Percentiles rank a stretch among this genome's conserved stretches.
Evolutionary conservation across 1,139 yeast genomes (phyloP).

Genomic region (Blastobotrys persicus): DNA sequence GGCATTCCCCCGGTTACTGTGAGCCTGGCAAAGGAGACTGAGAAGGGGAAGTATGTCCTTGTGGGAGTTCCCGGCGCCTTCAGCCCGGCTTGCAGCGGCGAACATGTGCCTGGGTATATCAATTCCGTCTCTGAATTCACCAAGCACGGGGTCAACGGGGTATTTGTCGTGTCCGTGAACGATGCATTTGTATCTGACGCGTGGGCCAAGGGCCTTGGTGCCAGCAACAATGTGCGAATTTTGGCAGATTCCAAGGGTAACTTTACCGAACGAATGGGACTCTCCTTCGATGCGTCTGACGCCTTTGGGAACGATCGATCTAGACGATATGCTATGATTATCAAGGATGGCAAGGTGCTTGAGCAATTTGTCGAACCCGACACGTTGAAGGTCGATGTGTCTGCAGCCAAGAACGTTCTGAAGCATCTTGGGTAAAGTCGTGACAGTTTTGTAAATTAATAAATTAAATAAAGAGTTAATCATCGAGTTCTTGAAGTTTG

Average conservation of each 20-base stretch:
- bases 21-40: slow-evolving; percentile 56
- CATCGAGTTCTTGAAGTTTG: slow-evolving; percentile 1
- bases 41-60: slow-evolving; percentile 54
- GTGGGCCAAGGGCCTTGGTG: slow-evolving; percentile 57
- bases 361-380: slow-evolving; percentile 78
- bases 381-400: slow-evolving; percentile 61
- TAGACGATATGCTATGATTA: slow-evolving; percentile 71
- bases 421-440: too few species aligned
- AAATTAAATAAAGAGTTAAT: too few species aligned
- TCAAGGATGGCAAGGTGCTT: slow-evolving; percentile 68
- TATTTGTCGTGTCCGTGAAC: slow-evolving; percentile 74
- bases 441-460: too few species aligned
- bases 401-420: slow-evolving; percentile 50
- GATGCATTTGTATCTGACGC: slow-evolving; percentile 84
- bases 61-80: slow-evolving; percentile 92
- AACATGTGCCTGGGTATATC: slow-evolving; percentile 78
- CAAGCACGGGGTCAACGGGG: slow-evolving; percentile 57
- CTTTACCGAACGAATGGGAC: slow-evolving; percentile 63
- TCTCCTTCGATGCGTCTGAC: slow-evolving; percentile 66
- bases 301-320: slow-evolving; percentile 74
- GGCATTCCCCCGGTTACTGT: slow-evolving; percentile 67
- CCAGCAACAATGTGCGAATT: slow-evolving; percentile 38
- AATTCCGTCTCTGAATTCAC: slow-evolving; percentile 50
- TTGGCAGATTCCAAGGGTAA: slow-evolving; percentile 77
- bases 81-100: slow-evolving; percentile 78